phyloP scores from a whole-genome alignment of 1,284 basidiomycete species.

The Cryptococcus sp. region DNA sequence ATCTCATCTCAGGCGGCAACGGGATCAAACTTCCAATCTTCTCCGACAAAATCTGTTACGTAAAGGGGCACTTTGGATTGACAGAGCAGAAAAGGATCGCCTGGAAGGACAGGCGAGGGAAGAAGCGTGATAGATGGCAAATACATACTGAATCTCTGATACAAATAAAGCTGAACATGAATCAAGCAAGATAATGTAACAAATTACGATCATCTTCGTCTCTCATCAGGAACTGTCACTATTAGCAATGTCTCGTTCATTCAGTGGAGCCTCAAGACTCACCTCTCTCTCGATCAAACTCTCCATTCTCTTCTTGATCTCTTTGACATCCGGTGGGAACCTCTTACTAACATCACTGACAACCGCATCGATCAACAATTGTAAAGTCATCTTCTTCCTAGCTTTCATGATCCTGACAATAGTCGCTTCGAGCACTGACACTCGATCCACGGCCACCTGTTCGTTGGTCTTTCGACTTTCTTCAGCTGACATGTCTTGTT shows the following conservation, averaged over 20 bases:
- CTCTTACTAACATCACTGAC: constrained; percentile 61
- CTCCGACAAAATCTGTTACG: too few relatives aligned
- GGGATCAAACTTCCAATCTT: too few relatives aligned
- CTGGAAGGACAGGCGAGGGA: too few relatives aligned
- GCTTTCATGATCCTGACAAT: constrained; percentile 95
- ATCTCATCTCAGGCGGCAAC: too few relatives aligned
- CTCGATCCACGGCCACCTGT: constrained; percentile 80
- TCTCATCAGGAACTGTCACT: constrained; percentile 65
- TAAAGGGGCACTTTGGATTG: too few relatives aligned
- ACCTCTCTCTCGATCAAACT: constrained; percentile 69
- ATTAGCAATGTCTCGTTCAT: constrained; percentile 2
- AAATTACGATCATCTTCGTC: constrained; percentile 65
- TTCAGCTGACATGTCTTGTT: constrained; percentile 83
- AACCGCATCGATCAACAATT: constrained; percentile 59
- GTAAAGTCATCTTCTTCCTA: constrained; percentile 73
- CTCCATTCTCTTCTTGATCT: constrained; percentile 80
- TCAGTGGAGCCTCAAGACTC: constrained; percentile 8
- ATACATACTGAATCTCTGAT: too few relatives aligned
- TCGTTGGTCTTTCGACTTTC: constrained; percentile 78
- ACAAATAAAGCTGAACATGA: too few relatives aligned
- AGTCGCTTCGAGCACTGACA: constrained; percentile 81
- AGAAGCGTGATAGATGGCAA: too few relatives aligned
- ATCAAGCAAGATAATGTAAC: constrained; percentile 71
- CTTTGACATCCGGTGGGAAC: constrained; percentile 52
- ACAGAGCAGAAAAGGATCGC: too few relatives aligned